phyloP scores from a whole-genome alignment of 1,284 basidiomycete species.

The Wolfiporia cocos region DNA sequence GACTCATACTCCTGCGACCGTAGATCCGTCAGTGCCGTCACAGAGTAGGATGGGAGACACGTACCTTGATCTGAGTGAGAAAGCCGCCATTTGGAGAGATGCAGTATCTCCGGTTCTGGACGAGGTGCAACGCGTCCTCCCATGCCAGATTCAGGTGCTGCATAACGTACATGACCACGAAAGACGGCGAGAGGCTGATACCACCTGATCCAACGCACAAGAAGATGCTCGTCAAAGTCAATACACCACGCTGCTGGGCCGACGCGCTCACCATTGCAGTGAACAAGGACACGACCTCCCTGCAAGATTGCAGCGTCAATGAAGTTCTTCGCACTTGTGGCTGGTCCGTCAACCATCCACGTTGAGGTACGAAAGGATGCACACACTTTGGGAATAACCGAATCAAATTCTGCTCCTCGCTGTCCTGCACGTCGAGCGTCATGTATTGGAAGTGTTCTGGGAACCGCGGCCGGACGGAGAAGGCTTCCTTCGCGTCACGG shows the following conservation, averaged over 20 bases:
- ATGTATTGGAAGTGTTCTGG: conserved; percentile 77
- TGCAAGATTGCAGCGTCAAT: conserved; percentile 66
- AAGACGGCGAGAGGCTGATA: conserved; percentile 81
- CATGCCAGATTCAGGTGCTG: conserved; percentile 72
- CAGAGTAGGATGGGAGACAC: conserved; percentile 13
- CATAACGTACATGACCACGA: conserved; percentile 93
- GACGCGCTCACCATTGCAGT: conserved; percentile 73
- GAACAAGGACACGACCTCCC: conserved; percentile 80
- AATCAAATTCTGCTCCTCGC: conserved; percentile 87
- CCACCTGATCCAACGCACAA: conserved; percentile 49
- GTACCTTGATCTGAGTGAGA: conserved; percentile 79
- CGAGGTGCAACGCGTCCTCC: conserved; percentile 80
- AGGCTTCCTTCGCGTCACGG: conserved; percentile 81
- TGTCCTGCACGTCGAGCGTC: conserved; percentile 84
- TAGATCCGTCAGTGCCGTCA: neutral
- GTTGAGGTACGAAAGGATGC: neutral
- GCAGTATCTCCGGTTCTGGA: conserved; percentile 87
- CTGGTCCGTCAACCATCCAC: neutral
- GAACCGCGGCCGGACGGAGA: conserved; percentile 83
- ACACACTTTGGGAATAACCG: conserved; percentile 71
- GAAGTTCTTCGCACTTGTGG: conserved; percentile 66
- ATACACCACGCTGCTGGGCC: no score
- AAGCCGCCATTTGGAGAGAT: conserved; percentile 87
- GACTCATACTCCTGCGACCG: conserved; percentile 76
- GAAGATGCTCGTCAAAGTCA: no score